phyloP scores from a whole-genome alignment of 192 early-diverging fungal genomes.

The Oehlia diaphana region DNA sequence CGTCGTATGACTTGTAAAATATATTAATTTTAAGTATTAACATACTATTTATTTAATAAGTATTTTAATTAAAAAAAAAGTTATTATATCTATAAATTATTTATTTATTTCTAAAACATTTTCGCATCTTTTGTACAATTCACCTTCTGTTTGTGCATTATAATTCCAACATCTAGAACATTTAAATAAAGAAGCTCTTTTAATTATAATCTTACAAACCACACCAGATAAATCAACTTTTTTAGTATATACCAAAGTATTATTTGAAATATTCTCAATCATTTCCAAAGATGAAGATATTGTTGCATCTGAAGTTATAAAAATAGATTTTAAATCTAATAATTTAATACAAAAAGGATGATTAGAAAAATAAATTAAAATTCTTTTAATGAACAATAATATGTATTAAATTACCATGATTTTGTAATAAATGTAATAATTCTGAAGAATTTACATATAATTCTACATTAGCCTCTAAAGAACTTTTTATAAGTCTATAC shows the following conservation, averaged over 20 bases:
- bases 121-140: conserved; percentile 63
- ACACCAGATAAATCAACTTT: conserved; percentile 20
- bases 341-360: conserved; percentile 20
- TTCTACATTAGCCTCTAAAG: conserved; percentile 52
- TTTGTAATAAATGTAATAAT: too few species aligned
- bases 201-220: conserved; percentile 48
- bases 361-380: neutral
- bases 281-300: neutral
- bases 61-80: too few species aligned
- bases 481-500: conserved; percentile 45
- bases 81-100: too few species aligned
- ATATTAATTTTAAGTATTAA: too few species aligned
- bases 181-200: conserved; percentile 57
- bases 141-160: conserved; percentile 43
- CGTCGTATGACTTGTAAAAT: too few species aligned
- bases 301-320: conserved; percentile 50
- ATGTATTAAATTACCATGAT: neutral
- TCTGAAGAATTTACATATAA: conserved; percentile 11
- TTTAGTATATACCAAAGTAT: neutral
- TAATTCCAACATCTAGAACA: conserved; percentile 83
- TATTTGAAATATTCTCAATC: conserved; percentile 6
- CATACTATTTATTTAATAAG: too few species aligned
- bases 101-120: neutral
- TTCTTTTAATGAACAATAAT: neutral
- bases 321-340: conserved; percentile 47